A percentile compares a stretch with the other conserved stretches of the same genome.
Evolutionary conservation across 2,329 filamentous ascomycete species (phyloP).

Genomic region (Diaporthe sp.): DNA sequence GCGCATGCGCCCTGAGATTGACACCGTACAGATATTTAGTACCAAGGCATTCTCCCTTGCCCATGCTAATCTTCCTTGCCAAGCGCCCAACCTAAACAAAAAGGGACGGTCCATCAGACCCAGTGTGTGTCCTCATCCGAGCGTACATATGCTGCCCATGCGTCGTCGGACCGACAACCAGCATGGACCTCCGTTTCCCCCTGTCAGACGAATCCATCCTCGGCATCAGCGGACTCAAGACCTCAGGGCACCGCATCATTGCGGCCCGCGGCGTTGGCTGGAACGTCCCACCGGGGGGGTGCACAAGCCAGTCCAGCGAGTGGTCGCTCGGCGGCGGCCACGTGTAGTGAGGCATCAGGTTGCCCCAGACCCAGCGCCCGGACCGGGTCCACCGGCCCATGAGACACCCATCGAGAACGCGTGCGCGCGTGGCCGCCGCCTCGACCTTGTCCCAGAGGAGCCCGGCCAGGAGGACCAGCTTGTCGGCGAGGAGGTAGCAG

Average conservation of each 20-base stretch:
- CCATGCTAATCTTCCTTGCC: not conserved
- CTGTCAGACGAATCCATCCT: constrained; percentile 18
- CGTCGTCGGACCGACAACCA: not conserved
- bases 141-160: constrained; percentile 25
- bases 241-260: constrained; percentile 2
- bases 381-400: constrained; percentile 18
- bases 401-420: constrained; percentile 14
- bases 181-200: constrained; percentile 20
- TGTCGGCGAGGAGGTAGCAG: constrained; percentile 22
- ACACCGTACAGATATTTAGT: not conserved
- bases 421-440: not conserved
- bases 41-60: not conserved
- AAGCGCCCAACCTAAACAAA: not conserved
- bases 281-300: not conserved
- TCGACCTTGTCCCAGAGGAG: not conserved
- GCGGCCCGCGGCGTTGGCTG: not conserved
- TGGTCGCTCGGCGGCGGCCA: constrained; percentile 2
- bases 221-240: constrained; percentile 9
- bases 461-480: not conserved
- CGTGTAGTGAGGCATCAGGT: not conserved
- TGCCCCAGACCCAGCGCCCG: constrained; percentile 15
- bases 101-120: constrained; percentile 22
- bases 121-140: constrained; percentile 12
- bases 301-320: not conserved
- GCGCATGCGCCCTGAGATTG: not conserved